A percentile compares a stretch with the other conserved stretches of the same genome.
Evolutionary conservation across 768 basidiomycete species (phyloP).

Genomic region (Pholiota microspora): DNA sequence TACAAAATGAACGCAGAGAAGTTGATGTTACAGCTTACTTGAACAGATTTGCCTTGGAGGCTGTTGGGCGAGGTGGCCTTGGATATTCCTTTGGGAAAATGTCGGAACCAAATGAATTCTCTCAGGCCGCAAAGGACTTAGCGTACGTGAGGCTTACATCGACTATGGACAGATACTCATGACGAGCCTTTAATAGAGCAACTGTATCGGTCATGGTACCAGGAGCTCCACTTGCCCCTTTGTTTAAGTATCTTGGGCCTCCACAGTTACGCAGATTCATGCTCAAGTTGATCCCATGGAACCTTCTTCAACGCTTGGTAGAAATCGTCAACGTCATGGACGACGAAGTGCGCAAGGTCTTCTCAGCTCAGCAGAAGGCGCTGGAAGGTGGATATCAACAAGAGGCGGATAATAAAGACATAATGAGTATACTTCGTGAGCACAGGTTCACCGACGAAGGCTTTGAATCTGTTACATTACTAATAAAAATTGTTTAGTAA

Average conservation of each 20-base stretch:
- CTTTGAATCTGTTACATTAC: no score
- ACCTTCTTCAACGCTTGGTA: constrained; percentile 3
- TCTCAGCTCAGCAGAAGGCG: constrained; percentile 2
- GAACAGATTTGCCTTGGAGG: constrained; percentile 8
- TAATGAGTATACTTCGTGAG: constrained; percentile 7
- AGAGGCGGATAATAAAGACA: constrained; percentile 5
- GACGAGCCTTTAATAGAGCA: not conserved
- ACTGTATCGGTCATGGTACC: constrained; percentile 9
- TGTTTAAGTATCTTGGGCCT: constrained; percentile 6
- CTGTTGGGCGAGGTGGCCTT: constrained; percentile 4
- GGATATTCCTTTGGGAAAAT: constrained; percentile 5
- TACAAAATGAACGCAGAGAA: not conserved
- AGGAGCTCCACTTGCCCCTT: constrained; percentile 2
- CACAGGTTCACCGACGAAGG: no score
- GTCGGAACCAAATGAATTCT: constrained; percentile 2
- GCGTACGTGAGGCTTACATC: not conserved
- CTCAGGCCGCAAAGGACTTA: constrained; percentile 1
- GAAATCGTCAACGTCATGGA: constrained; percentile 9
- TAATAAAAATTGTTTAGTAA: not conserved
- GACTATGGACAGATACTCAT: not conserved
- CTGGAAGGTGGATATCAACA: not conserved
- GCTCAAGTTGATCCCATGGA: constrained; percentile 3
- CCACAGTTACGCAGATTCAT: constrained; percentile 1
- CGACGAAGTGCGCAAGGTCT: not conserved
- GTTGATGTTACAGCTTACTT: constrained; percentile 1